Evolutionary conservation across 805 yeast genomes (phyloP), one percentile per base, ranked within the genome.

Genomic region (Isabelozyma gotoi): DNA sequence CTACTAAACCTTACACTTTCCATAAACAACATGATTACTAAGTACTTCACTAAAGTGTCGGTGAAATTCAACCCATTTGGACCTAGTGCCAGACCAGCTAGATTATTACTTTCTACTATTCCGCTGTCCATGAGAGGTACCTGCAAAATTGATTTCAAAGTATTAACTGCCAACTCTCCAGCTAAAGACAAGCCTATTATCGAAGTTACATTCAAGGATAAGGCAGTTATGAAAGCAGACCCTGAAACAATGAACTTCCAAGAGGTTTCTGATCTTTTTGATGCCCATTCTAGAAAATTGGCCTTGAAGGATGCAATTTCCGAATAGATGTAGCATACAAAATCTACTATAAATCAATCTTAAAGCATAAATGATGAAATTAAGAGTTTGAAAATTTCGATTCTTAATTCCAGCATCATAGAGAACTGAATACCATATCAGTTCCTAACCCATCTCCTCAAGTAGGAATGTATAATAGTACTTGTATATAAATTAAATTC

Each of bases 1-100:
- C 29, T 7, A 24, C 29, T 7, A 3, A 24, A 3, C 29, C 12
- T 7, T 10, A 24, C 10, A 24, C 10, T n/a, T n/a, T n/a, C n/a
- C n/a, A n/a, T n/a, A n/a, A n/a, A n/a, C 5, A 42, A 17, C 21
- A 91, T 91, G 98, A 86, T 91, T 57, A 92, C 97, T 33, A 89
- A 88, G 66, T 91, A 85, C 68, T 88, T 92, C 69, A 74, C 90
- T 29, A 81, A 81, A 50, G 88, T 89, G 7, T 72, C 73, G 36
- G 87, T 92, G 35, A 81, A 75, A 57, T 88, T 91, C 74, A 81
- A 87, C 62, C 96, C 97, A 1, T 76, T 85, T 50, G 79, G 82
- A 1, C 65, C 74, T 20, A 86, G 85, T 51, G 94, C 90, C 36
- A 86, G 84, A 63, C 73, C 86, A 5, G 90, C 96, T 4, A 80